phyloP scores from a whole-genome alignment of 371 early-diverging fungal species.

The Apophysomyces elegans region DNA sequence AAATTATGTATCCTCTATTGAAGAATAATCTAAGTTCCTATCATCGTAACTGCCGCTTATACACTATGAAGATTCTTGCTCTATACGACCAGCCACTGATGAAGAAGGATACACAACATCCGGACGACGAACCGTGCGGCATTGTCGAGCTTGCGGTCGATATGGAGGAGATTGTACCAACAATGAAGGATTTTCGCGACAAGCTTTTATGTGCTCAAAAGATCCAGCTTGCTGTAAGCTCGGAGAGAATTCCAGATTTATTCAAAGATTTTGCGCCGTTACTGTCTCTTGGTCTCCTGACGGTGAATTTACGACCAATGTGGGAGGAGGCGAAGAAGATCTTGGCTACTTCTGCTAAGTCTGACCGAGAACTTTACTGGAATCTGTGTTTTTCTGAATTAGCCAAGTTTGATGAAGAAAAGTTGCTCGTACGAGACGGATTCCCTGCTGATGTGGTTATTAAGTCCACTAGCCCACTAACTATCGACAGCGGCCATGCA shows the following conservation, averaged over 20 bases:
- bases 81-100: slow-evolving; percentile 68
- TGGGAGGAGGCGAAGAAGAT: slow-evolving; percentile 79
- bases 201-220: slow-evolving; percentile 76
- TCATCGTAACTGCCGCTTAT: slow-evolving; percentile 63
- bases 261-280: slow-evolving; percentile 67
- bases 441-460: slow-evolving; percentile 40
- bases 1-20: slow-evolving; percentile 53
- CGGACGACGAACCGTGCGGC: slow-evolving; percentile 37
- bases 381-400: slow-evolving; percentile 60
- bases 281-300: slow-evolving; percentile 68
- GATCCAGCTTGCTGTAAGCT: slow-evolving; percentile 60
- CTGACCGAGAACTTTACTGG: slow-evolving; percentile 67
- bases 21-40: slow-evolving; percentile 66
- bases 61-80: slow-evolving; percentile 73
- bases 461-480: slow-evolving; percentile 24
- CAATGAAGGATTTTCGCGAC: slow-evolving; percentile 74
- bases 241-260: slow-evolving; percentile 63
- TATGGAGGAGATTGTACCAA: slow-evolving; percentile 67
- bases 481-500: slow-evolving; percentile 31
- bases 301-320: slow-evolving; percentile 80
- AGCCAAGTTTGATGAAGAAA: slow-evolving; percentile 61
- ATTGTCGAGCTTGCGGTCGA: slow-evolving; percentile 59
- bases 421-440: slow-evolving; percentile 57
- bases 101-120: slow-evolving; percentile 45
- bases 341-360: slow-evolving; percentile 57